These are phyloP conservation scores for Cercophora newfieldiana DNA, from an alignment of 495 filamentous ascomycete species.

Conservation along the genomic window DNA sequence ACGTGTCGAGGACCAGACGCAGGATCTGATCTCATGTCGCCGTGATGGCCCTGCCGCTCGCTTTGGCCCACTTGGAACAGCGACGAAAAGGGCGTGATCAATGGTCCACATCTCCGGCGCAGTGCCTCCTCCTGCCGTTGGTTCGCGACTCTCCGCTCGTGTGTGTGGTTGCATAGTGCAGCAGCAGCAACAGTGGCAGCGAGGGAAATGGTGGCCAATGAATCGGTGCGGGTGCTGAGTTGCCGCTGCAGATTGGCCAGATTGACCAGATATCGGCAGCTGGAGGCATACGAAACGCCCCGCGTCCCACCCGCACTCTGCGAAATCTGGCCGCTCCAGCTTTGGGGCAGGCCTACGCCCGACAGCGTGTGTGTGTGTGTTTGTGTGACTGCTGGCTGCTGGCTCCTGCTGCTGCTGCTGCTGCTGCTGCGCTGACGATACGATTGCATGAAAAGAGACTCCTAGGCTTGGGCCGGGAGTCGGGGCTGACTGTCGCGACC, in stretches of 20 bases:
- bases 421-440: not conserved
- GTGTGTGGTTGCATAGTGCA: constrained; percentile 2
- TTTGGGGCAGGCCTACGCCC: not conserved
- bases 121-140: not conserved
- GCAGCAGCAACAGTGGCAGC: too few species aligned
- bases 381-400: too few species aligned
- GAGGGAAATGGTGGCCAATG: not conserved
- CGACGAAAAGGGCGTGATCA: not conserved
- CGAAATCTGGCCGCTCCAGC: not conserved
- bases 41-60: not conserved
- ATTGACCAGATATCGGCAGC: not conserved
- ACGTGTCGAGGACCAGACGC: not conserved
- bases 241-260: constrained; percentile 4
- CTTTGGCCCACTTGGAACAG: not conserved
- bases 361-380: not conserved
- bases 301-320: not conserved
- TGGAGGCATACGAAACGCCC: not conserved
- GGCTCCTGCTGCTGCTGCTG: too few species aligned
- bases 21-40: not conserved
- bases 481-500: not conserved
- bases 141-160: not conserved
- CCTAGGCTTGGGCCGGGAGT: not conserved
- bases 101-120: not conserved
- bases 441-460: not conserved
- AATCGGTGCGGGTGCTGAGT: not conserved